A percentile compares a stretch with the other conserved stretches of the same genome.
phyloP scores from a whole-genome alignment of 495 filamentous ascomycete genomes.

The Penicillium psychrofluorescens region DNA sequence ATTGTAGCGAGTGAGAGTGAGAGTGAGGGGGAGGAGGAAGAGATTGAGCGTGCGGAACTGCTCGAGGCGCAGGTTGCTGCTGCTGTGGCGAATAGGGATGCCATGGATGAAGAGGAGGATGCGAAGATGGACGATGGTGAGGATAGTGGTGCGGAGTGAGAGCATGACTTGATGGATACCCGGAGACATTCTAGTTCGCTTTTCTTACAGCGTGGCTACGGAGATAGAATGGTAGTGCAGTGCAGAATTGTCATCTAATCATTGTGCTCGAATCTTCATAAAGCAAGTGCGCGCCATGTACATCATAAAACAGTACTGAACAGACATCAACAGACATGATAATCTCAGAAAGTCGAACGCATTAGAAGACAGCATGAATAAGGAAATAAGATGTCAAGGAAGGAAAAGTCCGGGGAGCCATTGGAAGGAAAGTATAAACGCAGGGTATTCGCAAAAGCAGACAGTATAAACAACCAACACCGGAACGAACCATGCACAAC shows the following conservation, averaged over 20 bases:
- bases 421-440: background rate
- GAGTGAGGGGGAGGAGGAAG: conserved; percentile 33
- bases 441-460: background rate
- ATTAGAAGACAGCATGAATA: conserved; percentile 10
- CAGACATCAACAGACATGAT: background rate
- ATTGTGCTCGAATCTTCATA: background rate
- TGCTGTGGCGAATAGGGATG: conserved; percentile 19
- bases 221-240: too few relatives aligned
- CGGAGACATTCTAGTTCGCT: background rate
- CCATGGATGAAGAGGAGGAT: conserved; percentile 6
- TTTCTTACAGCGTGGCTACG: background rate
- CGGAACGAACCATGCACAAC: background rate
- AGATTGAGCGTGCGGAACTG: conserved; percentile 23
- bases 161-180: conserved; percentile 3
- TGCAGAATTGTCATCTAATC: background rate
- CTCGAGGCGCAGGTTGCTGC: conserved; percentile 22
- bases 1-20: conserved; percentile 1
- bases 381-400: conserved; percentile 1
- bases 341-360: background rate
- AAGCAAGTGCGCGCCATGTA: too few relatives aligned
- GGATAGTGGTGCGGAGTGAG: conserved; percentile 8
- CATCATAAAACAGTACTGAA: background rate
- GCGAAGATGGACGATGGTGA: conserved; percentile 9
- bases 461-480: too few relatives aligned
- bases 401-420: too few relatives aligned